Percentiles rank a stretch among this genome's conserved stretches.
These are phyloP conservation scores for Mediolabrus comicus DNA, from an alignment of 108 stramenopile species.

Conservation along the genomic window DNA sequence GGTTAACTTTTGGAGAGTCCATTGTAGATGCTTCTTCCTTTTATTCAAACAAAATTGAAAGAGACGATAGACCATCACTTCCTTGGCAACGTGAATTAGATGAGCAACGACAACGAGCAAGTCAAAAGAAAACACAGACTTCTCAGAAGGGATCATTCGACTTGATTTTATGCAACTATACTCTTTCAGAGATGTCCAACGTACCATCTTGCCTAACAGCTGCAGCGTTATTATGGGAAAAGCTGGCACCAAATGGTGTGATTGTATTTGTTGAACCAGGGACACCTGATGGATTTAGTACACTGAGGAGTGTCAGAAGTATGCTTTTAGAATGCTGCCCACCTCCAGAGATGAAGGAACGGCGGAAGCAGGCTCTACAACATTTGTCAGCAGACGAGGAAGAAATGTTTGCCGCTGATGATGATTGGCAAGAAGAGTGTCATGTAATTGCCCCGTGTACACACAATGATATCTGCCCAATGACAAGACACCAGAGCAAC, in stretches of 20 bases:
- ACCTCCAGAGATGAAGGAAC: constrained; percentile 41
- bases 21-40: constrained; percentile 37
- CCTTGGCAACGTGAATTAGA: constrained; percentile 29
- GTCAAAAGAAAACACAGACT: constrained; percentile 3
- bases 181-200: constrained; percentile 66
- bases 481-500: constrained; percentile 64
- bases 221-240: constrained; percentile 70
- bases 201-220: constrained; percentile 58
- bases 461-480: constrained; percentile 77
- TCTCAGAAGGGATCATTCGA: constrained; percentile 58
- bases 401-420: neutral
- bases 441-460: constrained; percentile 86
- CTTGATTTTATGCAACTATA: constrained; percentile 65
- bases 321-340: constrained; percentile 84
- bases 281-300: constrained; percentile 84
- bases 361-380: constrained; percentile 11
- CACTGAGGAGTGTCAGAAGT: constrained; percentile 67
- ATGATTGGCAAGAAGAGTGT: constrained; percentile 50
- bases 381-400: neutral
- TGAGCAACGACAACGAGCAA: constrained; percentile 24
- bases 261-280: constrained; percentile 84
- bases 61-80: constrained; percentile 12
- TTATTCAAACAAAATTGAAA: constrained; percentile 9
- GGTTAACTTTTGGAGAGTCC: constrained; percentile 63
- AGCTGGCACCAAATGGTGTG: constrained; percentile 65